A percentile compares a stretch with the other conserved stretches of the same genome.
Conservation (phyloP, 345 rosid species). For the Orychophragmus violaceus region DNA sequence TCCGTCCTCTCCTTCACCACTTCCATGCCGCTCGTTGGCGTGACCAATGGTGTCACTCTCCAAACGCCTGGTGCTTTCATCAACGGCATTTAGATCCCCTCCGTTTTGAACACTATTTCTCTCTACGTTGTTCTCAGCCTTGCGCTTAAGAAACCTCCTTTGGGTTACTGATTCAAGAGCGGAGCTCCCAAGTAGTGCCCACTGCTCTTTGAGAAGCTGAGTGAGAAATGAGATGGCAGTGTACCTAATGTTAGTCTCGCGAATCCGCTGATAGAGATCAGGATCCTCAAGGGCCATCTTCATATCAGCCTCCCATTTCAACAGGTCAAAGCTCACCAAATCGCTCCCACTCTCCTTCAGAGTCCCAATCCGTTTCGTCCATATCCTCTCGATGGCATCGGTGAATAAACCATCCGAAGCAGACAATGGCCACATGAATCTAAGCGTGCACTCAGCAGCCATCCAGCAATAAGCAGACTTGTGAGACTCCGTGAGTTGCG, state of each 20-base stretch:
- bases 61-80: not conserved
- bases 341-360: slow-evolving; percentile 33
- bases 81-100: not conserved
- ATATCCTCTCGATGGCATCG: slow-evolving; percentile 47
- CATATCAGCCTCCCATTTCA: slow-evolving; percentile 26
- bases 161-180: slow-evolving; percentile 4
- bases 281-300: slow-evolving; percentile 18
- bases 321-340: slow-evolving; percentile 32
- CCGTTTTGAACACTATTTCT: not conserved
- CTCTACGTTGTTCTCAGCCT: not conserved
- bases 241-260: slow-evolving; percentile 28
- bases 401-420: slow-evolving; percentile 22
- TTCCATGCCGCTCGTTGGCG: not conserved
- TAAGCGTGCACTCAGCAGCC: slow-evolving; percentile 51
- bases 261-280: slow-evolving; percentile 22
- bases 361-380: slow-evolving; percentile 39
- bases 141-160: slow-evolving; percentile 9
- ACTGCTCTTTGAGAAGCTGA: slow-evolving; percentile 25
- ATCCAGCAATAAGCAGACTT: slow-evolving; percentile 48
- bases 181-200: slow-evolving; percentile 17
- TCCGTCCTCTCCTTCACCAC: not conserved
- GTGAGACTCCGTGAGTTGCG: slow-evolving; percentile 33
- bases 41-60: not conserved
- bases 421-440: slow-evolving; percentile 33
- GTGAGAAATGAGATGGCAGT: slow-evolving; percentile 13